Base-by-base conservation (phyloP, 176 grass and related monocot species). In the Thalia dealbata region DNA sequence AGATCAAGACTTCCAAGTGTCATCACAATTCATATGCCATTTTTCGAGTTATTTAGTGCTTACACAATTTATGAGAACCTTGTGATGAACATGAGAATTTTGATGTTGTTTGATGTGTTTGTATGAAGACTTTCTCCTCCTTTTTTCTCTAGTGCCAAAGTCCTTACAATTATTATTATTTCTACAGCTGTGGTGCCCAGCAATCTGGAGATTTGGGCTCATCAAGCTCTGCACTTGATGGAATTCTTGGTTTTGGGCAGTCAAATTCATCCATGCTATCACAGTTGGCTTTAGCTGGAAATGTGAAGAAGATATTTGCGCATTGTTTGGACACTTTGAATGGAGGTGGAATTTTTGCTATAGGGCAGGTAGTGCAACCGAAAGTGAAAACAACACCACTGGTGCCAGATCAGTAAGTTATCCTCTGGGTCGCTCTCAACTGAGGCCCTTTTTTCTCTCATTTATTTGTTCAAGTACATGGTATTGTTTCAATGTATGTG, bases 241-340 rank as follows among this genome's bases (percentile, higher is more conserved):
- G 93, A 70, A 96, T 96, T 80, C 81, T 96, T 61, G 93, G 93
- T 73, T 96, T 96, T 62, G 93, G 93, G 24, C 93, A 96, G 69
- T 43, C 93, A 18, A 90, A 92, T 74, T 74, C 87, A 15, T 96
- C 93, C 2, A 69, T 96, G 79, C 69, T 96, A 5, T 90, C 93
- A 9, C 93, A 96, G 69, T 74, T 96, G 28, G 85, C 87, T 71
- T 64, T 81, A 65, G 75, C 84, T 21, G 82, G 89, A 38, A 96
- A 92, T 82, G 87, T 90, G 19, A 88, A n/a, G 7, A 96, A 92
- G 82, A 77, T 90, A 42, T 96, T 96, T 75, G 67, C 93, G 12
- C 93, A 96, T 61, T 96, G 93, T 73, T 80, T 96, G 75, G 93
- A 92, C 73, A 96, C 93, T 32, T 73, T 84, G 45, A 81, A 71